Evolutionary conservation across 345 rosid species (phyloP).

Genomic region (Iberis pinnata): DNA sequence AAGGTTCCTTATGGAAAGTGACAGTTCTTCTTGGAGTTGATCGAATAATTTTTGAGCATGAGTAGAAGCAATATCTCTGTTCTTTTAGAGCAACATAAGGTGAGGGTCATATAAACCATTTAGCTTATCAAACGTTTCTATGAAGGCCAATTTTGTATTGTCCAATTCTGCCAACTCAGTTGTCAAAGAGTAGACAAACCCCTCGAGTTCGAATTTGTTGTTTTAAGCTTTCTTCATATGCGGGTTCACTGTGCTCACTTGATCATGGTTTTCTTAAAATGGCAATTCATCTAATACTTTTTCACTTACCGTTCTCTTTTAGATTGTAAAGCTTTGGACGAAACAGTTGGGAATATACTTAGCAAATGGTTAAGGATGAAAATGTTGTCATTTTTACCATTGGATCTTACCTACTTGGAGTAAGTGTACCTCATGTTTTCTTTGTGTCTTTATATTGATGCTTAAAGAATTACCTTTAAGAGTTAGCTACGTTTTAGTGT

Average conservation of each 20-base stretch:
- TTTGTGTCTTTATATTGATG: neutral
- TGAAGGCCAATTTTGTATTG: slow-evolving; percentile 40
- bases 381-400: slow-evolving; percentile 85
- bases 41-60: slow-evolving; percentile 43
- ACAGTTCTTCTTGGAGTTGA: slow-evolving; percentile 44
- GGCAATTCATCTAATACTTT: neutral
- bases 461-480: neutral
- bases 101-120: slow-evolving; percentile 44
- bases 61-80: slow-evolving; percentile 41
- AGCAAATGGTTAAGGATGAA: slow-evolving; percentile 92
- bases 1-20: slow-evolving; percentile 46
- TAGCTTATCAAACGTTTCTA: slow-evolving; percentile 46
- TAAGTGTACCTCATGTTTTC: slow-evolving; percentile 32
- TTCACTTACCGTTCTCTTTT: neutral
- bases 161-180: slow-evolving; percentile 56
- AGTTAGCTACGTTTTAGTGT: neutral
- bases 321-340: slow-evolving; percentile 86
- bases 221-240: slow-evolving; percentile 4
- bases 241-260: neutral
- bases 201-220: slow-evolving; percentile 47
- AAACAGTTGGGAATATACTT: slow-evolving; percentile 72
- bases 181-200: slow-evolving; percentile 39
- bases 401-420: slow-evolving; percentile 92
- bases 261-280: neutral
- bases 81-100: slow-evolving; percentile 45